Conservation (phyloP, 768 basidiomycete genomes). For the Pulveroboletus sp. region DNA sequence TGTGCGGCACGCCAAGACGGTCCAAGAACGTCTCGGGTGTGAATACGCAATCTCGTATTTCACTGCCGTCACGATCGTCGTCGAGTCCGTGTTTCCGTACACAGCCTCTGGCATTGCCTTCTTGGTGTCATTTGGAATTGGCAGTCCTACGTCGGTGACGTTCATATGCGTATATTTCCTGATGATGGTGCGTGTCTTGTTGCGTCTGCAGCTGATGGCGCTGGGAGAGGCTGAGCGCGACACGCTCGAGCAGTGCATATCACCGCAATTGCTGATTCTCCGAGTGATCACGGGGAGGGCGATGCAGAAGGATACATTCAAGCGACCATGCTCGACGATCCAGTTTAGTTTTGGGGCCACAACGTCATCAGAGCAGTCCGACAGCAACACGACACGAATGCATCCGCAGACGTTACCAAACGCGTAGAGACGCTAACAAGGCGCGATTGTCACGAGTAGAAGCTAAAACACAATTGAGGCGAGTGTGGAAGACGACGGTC, state of each 20-base stretch:
- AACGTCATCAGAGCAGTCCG: too few species aligned
- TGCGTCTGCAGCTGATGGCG: too few species aligned
- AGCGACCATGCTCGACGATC: not conserved
- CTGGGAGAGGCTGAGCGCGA: not conserved
- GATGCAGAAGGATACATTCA: conserved; percentile 6
- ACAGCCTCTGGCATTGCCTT: conserved; percentile 24
- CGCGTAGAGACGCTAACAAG: too few species aligned
- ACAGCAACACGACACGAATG: too few species aligned
- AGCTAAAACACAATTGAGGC: too few species aligned
- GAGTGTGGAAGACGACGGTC: too few species aligned
- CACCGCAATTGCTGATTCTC: conserved; percentile 25
- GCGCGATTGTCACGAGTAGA: too few species aligned
- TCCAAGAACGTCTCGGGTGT: conserved; percentile 10
- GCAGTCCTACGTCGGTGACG: conserved; percentile 8
- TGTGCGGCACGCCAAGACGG: conserved; percentile 2
- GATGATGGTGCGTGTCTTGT: conserved; percentile 17
- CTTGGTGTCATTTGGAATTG: conserved; percentile 13
- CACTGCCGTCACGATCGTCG: conserved; percentile 5
- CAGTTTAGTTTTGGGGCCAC: conserved; percentile 2
- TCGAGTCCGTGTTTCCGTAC: conserved; percentile 25
- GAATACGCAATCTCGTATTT: conserved; percentile 20
- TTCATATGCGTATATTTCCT: conserved; percentile 14
- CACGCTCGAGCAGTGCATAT: conserved; percentile 20
- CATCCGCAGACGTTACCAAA: too few species aligned
- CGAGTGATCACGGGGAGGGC: conserved; percentile 17